Evolutionary conservation across 495 filamentous ascomycete species (phyloP), one percentile per base, ranked within the genome.

Genomic region (Geoglossum glabrum): DNA sequence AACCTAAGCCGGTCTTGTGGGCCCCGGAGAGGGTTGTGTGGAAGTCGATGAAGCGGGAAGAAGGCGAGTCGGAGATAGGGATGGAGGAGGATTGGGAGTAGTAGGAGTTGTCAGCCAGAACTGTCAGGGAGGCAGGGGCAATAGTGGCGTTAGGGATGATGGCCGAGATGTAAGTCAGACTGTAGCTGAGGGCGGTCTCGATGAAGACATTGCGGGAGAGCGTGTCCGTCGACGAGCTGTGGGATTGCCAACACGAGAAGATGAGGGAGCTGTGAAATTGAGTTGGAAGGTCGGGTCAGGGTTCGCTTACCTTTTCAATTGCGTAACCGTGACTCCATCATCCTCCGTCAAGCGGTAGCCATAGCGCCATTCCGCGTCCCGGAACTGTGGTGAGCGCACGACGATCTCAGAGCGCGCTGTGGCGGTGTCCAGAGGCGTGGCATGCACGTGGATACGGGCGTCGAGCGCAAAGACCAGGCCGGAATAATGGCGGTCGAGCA

Each of bases 1-100:
- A 97, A 55, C 92, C 92, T 36, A 98, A 80, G 8, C 92, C 92
- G 1, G 93, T 97, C 73, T 98, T 98, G 74, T 96, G 86, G 15
- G 93, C 90, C 63, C 79, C 74, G 45, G 71, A 66, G 10, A 98
- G 77, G 21, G 83, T 79, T 33, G 87, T 83, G 40, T 77, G 74
- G 72, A 94, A 95, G 62, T 83, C 74, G 55, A 78, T 76, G 72
- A 98, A 98, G 57, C 77, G 80, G 8, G 62, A 47, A 55, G 67
- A 36, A 49, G 36, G n/a, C 55, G 60, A 56, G 36, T 23, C 43
- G 50, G 60, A 21, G 23, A 57, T 49, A 13, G 56, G 43, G 36
- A 26, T 25, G 55, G 58, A 55, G 38, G 63, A 47, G 70, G 51
- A 71, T 73, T 87, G 83, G 1, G 92, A 96, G 72, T 98, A 97